These are phyloP conservation scores for Pulveroboletus sp. DNA, from an alignment of 768 basidiomycete species.

Conservation along the genomic window DNA sequence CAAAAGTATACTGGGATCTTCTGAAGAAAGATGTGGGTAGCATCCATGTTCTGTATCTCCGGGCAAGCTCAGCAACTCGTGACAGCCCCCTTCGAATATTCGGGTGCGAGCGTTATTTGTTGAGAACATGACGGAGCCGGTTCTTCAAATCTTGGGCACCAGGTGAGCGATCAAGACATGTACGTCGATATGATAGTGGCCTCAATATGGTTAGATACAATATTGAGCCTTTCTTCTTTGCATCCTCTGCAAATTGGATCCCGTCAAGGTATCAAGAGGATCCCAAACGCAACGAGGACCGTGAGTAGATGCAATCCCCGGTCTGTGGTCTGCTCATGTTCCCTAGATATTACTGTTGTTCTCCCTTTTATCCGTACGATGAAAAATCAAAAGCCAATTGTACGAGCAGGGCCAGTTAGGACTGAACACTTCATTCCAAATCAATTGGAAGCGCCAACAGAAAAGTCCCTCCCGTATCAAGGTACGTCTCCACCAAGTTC, in stretches of 20 bases:
- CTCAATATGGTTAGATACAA: conserved; percentile 37
- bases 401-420: conserved; percentile 9
- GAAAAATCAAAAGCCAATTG: conserved; percentile 25
- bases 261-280: conserved; percentile 62
- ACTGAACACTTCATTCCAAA: background rate
- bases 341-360: conserved; percentile 53
- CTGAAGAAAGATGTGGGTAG: conserved; percentile 32
- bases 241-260: conserved; percentile 61
- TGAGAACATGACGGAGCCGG: conserved; percentile 45
- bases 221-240: conserved; percentile 63
- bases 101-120: conserved; percentile 50
- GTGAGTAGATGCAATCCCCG: conserved; percentile 39
- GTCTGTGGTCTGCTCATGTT: conserved; percentile 1
- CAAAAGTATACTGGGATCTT: conserved; percentile 31
- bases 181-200: background rate
- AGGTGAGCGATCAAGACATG: conserved; percentile 33
- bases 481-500: conserved; percentile 6
- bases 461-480: conserved; percentile 8
- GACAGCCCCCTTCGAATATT: conserved; percentile 32
- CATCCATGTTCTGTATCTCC: background rate
- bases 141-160: conserved; percentile 54
- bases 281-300: conserved; percentile 39
- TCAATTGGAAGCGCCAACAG: background rate
- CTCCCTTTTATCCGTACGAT: conserved; percentile 48
- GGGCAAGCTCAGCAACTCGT: background rate